These are phyloP conservation scores for Fraxinus quadrangulata DNA, from an alignment of 257 asterid species.

Conservation along the genomic window DNA sequence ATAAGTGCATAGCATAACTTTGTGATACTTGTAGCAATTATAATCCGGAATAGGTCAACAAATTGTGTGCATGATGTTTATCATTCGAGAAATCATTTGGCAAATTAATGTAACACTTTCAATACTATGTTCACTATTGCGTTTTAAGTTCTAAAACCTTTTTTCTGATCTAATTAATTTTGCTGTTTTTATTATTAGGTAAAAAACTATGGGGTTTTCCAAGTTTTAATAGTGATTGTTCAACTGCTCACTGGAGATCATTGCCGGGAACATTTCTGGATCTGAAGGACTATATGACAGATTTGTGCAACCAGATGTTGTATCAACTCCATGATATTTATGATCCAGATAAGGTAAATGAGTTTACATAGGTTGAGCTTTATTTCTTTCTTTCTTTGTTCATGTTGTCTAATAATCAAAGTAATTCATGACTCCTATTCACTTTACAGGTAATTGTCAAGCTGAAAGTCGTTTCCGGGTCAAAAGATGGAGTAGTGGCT, in stretches of 20 bases:
- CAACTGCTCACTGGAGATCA: conserved; percentile 49
- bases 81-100: not conserved
- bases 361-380: not conserved
- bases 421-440: not conserved
- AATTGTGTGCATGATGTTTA: not conserved
- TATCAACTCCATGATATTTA: conserved; percentile 55
- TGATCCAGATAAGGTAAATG: conserved; percentile 66
- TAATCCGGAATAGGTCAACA: not conserved
- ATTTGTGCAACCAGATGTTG: conserved; percentile 66
- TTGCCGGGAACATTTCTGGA: conserved; percentile 57
- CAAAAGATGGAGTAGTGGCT: conserved; percentile 70
- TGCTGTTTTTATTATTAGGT: conserved; percentile 45
- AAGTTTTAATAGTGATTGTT: conserved; percentile 59
- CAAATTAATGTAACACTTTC: not conserved
- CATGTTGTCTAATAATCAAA: not conserved
- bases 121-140: not conserved
- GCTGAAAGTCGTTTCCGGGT: conserved; percentile 64
- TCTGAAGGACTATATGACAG: conserved; percentile 69
- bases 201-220: conserved; percentile 60
- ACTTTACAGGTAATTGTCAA: conserved; percentile 58
- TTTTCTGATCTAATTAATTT: conserved; percentile 15
- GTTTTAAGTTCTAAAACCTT: not conserved
- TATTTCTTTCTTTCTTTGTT: conserved; percentile 1
- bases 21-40: not conserved
- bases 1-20: not conserved